These are phyloP conservation scores for Leersia perrieri DNA, from an alignment of 176 grass and related monocot genomes.

Conservation along the genomic window DNA sequence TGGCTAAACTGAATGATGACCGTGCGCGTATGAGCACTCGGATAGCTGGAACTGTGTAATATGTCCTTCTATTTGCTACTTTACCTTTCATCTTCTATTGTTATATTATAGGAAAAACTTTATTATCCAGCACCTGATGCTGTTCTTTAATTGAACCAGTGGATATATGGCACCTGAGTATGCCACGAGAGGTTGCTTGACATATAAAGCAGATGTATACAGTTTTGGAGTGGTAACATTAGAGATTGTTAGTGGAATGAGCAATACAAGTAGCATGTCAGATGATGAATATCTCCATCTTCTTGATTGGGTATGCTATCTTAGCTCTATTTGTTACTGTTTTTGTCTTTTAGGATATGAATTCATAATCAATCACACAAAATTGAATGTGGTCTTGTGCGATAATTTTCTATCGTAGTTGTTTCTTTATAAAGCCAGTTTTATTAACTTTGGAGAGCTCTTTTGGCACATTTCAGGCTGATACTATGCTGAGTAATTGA, in stretches of 20 bases:
- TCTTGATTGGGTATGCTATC: constrained; percentile 76
- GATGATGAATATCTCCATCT: constrained; percentile 73
- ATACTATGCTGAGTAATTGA: not conserved
- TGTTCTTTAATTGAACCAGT: constrained; percentile 44
- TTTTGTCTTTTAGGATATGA: not conserved
- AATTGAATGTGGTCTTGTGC: not conserved
- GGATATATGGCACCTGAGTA: constrained; percentile 97
- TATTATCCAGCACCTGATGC: not conserved
- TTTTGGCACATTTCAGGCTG: constrained; percentile 23
- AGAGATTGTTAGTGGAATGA: constrained; percentile 77
- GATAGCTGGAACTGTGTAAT: constrained; percentile 87
- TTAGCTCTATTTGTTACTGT: not conserved
- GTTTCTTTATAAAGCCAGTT: not conserved
- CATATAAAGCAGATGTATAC: constrained; percentile 84
- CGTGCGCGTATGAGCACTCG: constrained; percentile 67
- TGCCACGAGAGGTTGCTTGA: constrained; percentile 89
- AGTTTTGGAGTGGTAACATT: constrained; percentile 72
- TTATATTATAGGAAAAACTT: not conserved
- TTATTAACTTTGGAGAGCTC: not conserved
- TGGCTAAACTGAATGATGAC: constrained; percentile 86
- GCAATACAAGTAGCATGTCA: constrained; percentile 58
- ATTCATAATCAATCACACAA: not conserved
- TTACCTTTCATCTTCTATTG: constrained; percentile 16
- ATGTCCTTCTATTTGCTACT: constrained; percentile 30
- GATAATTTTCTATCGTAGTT: not conserved